These are phyloP conservation scores for Corinectria fuckeliana DNA, from an alignment of 2,329 filamentous ascomycete species.

Conservation along the genomic window DNA sequence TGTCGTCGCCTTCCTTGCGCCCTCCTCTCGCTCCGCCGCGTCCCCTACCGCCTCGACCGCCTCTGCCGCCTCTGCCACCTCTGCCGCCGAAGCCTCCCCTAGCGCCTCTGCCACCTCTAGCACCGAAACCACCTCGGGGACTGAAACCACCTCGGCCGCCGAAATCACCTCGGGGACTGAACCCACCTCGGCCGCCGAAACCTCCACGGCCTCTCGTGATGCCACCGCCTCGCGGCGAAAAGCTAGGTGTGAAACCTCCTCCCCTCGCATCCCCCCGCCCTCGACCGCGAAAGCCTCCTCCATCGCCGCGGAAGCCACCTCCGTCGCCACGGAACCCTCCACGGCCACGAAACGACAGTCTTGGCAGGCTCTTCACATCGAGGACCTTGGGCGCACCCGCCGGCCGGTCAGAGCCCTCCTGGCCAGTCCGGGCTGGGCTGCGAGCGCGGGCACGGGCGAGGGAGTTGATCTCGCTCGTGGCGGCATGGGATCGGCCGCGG, in stretches of 20 bases:
- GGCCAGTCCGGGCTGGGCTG: constrained; percentile 9
- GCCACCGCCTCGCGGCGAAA: too few relatives aligned
- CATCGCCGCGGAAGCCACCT: neutral
- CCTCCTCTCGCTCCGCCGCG: constrained; percentile 27
- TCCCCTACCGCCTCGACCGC: constrained; percentile 14
- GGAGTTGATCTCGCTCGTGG: constrained; percentile 44
- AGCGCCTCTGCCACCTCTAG: constrained; percentile 3
- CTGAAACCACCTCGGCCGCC: neutral
- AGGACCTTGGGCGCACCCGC: constrained; percentile 44
- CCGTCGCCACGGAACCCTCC: neutral
- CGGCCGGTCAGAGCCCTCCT: constrained; percentile 6
- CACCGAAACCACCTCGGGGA: constrained; percentile 23
- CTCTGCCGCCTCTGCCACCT: constrained; percentile 23
- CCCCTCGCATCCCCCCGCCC: constrained; percentile 22
- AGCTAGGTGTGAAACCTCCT: constrained; percentile 17
- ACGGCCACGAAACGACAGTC: constrained; percentile 27
- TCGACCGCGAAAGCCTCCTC: neutral
- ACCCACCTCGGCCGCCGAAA: too few relatives aligned
- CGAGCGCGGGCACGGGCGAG: constrained; percentile 36
- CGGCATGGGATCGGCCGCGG: constrained; percentile 43
- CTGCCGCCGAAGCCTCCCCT: constrained; percentile 14
- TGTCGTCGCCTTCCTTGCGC: constrained; percentile 34
- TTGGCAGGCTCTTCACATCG: constrained; percentile 48
- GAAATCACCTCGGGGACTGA: too few relatives aligned
- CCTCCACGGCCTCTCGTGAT: constrained; percentile 30